Base-by-base conservation (phyloP, 2,329 filamentous ascomycete genomes). In the Xylaria sp. region DNA sequence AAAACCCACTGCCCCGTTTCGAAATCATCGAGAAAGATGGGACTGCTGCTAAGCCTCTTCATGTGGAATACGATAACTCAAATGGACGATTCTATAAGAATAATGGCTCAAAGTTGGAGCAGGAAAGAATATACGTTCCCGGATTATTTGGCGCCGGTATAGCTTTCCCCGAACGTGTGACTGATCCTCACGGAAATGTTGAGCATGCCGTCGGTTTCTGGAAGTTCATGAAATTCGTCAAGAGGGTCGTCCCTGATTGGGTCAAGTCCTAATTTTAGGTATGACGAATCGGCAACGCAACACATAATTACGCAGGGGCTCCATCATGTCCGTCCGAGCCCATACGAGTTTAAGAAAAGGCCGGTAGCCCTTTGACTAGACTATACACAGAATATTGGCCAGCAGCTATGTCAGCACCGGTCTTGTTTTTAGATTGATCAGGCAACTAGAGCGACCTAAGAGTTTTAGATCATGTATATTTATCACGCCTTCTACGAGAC, bases 201-300 rank as follows among this genome's bases (percentile, higher is more conserved):
- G 88, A 90, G 78, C 82, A 84, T 73, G 86, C 87, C 0, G 89
- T 90, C 59, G 89, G 89, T 0, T 85, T 90, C 74, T 89, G 83
- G 75, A 90, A 91, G 78, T 90, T 91, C 71, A 90, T 90, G 87
- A 87, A 84, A 56, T 90, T 86, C 72, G 77, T 88, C 63, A 86
- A 86, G 78, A 83, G 81, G 68, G 87, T 88, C 4, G 80, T 82
- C 23, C 86, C 85, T 17, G 77, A 80, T 20, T 90, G 88, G 87
- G 53, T 76, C 33, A 68, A 67, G 42, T 42, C 67, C 11, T 70
- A 60, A 54, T 23, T 26, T n/a, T 38, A 51, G 13, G 57, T 17
- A 5, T 23, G 15, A 9, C 15, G 23, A 10, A 20, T 23, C 20
- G 10, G 13, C 10, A 59, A 36, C 2, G n/a, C 13, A 3, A 13